phyloP scores from a whole-genome alignment of 2,329 filamentous ascomycete genomes.

The Graphilbum ipis-grandicollis region DNA sequence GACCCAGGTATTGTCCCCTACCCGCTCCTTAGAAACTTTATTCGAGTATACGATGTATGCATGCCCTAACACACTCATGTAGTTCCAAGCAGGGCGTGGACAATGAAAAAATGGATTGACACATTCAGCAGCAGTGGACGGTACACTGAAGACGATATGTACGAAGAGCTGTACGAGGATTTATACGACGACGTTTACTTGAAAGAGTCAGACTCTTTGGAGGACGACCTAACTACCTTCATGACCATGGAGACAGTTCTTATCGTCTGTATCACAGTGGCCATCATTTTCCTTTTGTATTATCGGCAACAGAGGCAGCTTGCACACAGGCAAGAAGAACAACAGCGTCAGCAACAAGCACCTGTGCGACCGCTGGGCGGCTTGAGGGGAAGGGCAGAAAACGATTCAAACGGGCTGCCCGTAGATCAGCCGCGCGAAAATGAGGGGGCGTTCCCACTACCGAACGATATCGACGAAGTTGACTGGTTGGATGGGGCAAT shows the following conservation, averaged over 20 bases:
- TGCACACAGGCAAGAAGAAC: slow-evolving; percentile 19
- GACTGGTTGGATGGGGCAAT: slow-evolving; percentile 49
- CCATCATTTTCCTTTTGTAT: slow-evolving; percentile 63
- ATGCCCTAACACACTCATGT: slow-evolving; percentile 13
- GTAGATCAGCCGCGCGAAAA: slow-evolving; percentile 7
- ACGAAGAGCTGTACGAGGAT: slow-evolving; percentile 37
- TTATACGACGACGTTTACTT: slow-evolving; percentile 26
- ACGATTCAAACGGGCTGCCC: not conserved
- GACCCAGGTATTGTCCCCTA: slow-evolving; percentile 51
- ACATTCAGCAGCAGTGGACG: slow-evolving; percentile 57
- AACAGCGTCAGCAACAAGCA: not conserved
- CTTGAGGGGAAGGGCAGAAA: not conserved
- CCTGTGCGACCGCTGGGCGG: not conserved
- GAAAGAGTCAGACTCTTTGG: slow-evolving; percentile 36
- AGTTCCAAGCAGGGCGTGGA: slow-evolving; percentile 59
- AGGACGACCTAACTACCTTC: slow-evolving; percentile 57
- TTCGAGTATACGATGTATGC: not conserved
- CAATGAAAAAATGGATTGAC: slow-evolving; percentile 68
- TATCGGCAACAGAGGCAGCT: slow-evolving; percentile 59
- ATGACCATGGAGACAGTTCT: slow-evolving; percentile 57
- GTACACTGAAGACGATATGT: slow-evolving; percentile 44
- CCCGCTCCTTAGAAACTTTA: not conserved
- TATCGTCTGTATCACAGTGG: slow-evolving; percentile 61
- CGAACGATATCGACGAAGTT: slow-evolving; percentile 48
- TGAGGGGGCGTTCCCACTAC: slow-evolving; percentile 27